phyloP scores from a whole-genome alignment of 371 early-diverging fungal genomes.

The Mortierella sp. region DNA sequence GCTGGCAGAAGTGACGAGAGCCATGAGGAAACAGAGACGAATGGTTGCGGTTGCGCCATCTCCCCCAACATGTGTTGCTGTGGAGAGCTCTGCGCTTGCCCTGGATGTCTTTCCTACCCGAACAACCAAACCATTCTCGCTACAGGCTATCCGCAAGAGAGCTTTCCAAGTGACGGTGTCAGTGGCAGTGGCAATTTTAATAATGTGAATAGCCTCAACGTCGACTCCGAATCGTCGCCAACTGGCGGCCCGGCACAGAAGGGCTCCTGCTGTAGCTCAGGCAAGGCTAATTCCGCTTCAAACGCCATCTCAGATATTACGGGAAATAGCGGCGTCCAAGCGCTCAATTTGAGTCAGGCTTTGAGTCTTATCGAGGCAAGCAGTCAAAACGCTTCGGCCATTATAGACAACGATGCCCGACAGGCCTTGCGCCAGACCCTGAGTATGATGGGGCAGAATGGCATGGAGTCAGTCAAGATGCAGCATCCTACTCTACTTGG shows the following conservation, averaged over 20 bases:
- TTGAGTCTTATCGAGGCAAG: conserved; percentile 35
- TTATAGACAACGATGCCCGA: conserved; percentile 16
- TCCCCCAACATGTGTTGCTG: conserved; percentile 56
- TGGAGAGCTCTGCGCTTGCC: conserved; percentile 54
- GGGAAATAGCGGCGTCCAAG: conserved; percentile 7
- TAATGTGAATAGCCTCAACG: neutral
- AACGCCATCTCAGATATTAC: neutral
- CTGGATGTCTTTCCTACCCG: conserved; percentile 56
- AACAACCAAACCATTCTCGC: conserved; percentile 29
- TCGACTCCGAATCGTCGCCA: neutral
- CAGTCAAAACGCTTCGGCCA: conserved; percentile 18
- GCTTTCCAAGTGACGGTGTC: neutral
- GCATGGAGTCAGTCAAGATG: conserved; percentile 39
- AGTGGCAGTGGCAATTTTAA: neutral
- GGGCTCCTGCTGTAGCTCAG: conserved; percentile 42
- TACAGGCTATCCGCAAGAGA: neutral
- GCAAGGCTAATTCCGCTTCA: neutral
- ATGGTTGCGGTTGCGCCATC: conserved; percentile 50
- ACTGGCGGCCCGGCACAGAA: conserved; percentile 2
- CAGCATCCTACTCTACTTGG: conserved; percentile 59
- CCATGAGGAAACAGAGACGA: neutral
- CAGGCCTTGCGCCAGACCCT: conserved; percentile 33
- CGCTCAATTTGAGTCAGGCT: conserved; percentile 29
- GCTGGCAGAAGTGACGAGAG: neutral
- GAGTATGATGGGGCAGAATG: conserved; percentile 20